Evolutionary conservation across 169 alveolate species (phyloP), one percentile per base, ranked within the genome.

Genomic region (Plasmodium vinckei): DNA sequence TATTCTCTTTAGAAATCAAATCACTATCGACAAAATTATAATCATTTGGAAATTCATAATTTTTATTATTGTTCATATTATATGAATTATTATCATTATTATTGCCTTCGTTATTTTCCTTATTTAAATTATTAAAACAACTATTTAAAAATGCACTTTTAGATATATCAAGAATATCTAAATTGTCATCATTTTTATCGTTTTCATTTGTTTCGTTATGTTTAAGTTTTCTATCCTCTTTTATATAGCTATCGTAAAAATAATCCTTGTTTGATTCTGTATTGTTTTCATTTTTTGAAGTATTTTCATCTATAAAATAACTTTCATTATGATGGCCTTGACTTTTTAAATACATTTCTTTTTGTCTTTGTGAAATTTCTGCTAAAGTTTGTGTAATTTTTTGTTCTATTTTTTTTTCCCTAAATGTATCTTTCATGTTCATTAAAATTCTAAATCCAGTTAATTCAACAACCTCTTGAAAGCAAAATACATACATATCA

Each of bases 391-490:
- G 90, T 1, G 65, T 69, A 82, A 82, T 67, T 69, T 67, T 82
- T 57, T 82, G 90, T 61, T 82, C 90, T 25, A 82, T 65, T 47
- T 82, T 82, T 49, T 82, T 82, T 57, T 82, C 90, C 42, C 68
- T 82, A 56, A 68, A 82, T 42, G 67, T 82, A 25, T 82, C 90
- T 54, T 82, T 82, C 90, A 82, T 82, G 19, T 82, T 82, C 90
- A 82, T 82, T 61, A 82, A 56, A 67, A 82, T 57, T 19, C 90
- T 10, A 70, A 87, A 87, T 12, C 92, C 88, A 12, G 92, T 87
- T 21, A 73, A 61, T 68, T 73, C 88, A 6, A 94, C 95, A 19
- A 94, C 92, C 60, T 94, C 96, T 67, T 94, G 96, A 42, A 94
- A 68, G 59, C 91, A 91, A 75, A 94, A 94, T 61, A 89, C 94